phyloP scores from a whole-genome alignment of 2,329 filamentous ascomycete genomes.

The Bipolaris sorokiniana region DNA sequence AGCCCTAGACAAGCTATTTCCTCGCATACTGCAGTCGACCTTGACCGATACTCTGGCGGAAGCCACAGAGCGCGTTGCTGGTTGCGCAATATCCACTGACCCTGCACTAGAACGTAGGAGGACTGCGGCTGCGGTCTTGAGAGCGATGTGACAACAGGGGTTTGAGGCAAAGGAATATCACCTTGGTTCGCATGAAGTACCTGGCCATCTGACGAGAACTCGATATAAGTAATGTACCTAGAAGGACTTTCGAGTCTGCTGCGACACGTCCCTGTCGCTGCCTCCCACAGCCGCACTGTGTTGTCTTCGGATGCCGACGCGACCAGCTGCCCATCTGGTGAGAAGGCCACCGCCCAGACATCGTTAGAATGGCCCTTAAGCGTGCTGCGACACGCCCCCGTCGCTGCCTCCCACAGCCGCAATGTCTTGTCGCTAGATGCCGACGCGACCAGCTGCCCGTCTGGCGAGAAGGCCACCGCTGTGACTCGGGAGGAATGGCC shows the following conservation, averaged over 20 bases:
- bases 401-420: too few relatives aligned
- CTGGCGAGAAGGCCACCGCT: too few relatives aligned
- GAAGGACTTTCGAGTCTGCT: constrained; percentile 6
- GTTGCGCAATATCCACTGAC: constrained; percentile 19
- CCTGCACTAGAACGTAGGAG: constrained; percentile 12
- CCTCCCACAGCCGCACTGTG: constrained; percentile 5
- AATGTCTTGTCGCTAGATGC: too few relatives aligned
- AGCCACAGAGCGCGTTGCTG: constrained; percentile 22
- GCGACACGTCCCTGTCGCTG: constrained; percentile 3
- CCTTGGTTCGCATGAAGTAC: constrained; percentile 8
- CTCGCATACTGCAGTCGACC: constrained; percentile 6
- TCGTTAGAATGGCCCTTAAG: neutral
- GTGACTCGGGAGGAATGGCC: too few relatives aligned
- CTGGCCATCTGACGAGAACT: neutral
- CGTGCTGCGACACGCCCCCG: neutral
- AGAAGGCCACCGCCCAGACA: neutral
- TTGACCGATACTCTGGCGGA: constrained; percentile 18
- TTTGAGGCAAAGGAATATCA: constrained; percentile 10
- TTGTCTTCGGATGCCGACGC: neutral
- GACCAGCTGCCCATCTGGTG: constrained; percentile 15
- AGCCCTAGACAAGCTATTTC: constrained; percentile 16
- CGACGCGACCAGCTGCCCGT: too few relatives aligned
- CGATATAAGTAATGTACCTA: neutral
- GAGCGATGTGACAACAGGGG: neutral
- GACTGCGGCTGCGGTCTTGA: neutral